Percentiles rank a stretch among this genome's conserved stretches.
phyloP scores from a whole-genome alignment of 2,329 filamentous ascomycete genomes.

The Bipolaris victoriae region DNA sequence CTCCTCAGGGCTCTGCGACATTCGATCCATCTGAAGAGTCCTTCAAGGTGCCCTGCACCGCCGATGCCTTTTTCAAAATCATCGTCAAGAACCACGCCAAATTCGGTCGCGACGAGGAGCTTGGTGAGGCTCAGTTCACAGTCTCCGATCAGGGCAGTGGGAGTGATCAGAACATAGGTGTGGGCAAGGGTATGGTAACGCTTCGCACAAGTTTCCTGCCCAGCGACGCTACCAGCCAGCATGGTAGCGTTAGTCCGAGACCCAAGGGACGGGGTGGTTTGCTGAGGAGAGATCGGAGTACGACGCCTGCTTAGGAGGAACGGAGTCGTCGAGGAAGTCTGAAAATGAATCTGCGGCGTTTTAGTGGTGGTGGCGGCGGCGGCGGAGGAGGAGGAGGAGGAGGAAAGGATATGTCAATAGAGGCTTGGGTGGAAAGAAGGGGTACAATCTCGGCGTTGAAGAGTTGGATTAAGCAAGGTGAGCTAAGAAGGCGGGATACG shows the following conservation, averaged over 20 bases:
- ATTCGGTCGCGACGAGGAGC: constrained; percentile 80
- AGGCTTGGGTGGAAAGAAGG: background rate
- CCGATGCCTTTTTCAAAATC: constrained; percentile 85
- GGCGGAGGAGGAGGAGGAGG: background rate
- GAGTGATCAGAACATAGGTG: constrained; percentile 73
- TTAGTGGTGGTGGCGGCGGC: background rate
- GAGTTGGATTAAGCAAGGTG: constrained; percentile 5
- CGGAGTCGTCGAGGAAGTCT: background rate
- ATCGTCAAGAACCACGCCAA: constrained; percentile 84
- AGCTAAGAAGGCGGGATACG: constrained; percentile 1
- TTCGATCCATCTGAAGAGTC: constrained; percentile 63
- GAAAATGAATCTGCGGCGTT: background rate
- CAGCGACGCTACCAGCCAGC: constrained; percentile 47
- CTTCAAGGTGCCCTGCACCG: constrained; percentile 77
- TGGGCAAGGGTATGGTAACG: constrained; percentile 74
- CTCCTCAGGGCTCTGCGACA: constrained; percentile 64
- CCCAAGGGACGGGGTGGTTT: constrained; percentile 51
- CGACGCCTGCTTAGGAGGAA: constrained; percentile 14
- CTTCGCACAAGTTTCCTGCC: constrained; percentile 74
- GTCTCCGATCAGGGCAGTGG: constrained; percentile 78
- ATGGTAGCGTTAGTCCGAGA: constrained; percentile 43
- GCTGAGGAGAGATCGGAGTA: constrained; percentile 46
- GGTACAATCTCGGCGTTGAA: background rate
- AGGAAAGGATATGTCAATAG: background rate
- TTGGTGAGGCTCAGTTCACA: constrained; percentile 88